Evolutionary conservation across 306 rosid genomes (phyloP).

Genomic region (Hippophae rhamnoides): DNA sequence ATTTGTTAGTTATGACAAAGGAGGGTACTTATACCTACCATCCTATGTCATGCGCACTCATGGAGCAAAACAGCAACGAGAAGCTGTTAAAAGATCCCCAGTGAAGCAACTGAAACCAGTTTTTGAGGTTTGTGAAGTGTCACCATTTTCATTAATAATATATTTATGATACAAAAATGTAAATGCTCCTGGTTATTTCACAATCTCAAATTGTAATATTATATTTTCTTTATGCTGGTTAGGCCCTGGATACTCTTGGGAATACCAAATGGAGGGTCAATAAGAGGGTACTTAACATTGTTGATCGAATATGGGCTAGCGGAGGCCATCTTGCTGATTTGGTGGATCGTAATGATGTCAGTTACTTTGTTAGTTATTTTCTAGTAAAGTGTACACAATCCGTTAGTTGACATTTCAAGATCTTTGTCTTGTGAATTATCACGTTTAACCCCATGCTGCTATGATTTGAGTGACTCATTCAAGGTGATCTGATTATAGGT

Average conservation of each 20-base stretch:
- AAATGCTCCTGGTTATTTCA: too few relatives aligned
- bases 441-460: too few relatives aligned
- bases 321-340: constrained; percentile 83
- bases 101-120: constrained; percentile 58
- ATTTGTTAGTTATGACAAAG: constrained; percentile 64
- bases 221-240: constrained; percentile 13
- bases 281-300: constrained; percentile 54
- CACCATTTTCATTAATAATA: background rate
- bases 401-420: constrained; percentile 2
- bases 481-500: constrained; percentile 33
- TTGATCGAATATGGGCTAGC: constrained; percentile 80
- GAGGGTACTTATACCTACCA: constrained; percentile 83
- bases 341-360: constrained; percentile 86
- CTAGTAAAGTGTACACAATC: background rate
- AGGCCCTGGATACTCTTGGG: constrained; percentile 95
- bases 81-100: constrained; percentile 67
- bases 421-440: too few relatives aligned
- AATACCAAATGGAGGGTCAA: constrained; percentile 79
- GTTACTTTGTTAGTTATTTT: constrained; percentile 18
- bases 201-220: too few relatives aligned
- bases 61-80: constrained; percentile 88
- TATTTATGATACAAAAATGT: constrained; percentile 1
- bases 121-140: constrained; percentile 45
- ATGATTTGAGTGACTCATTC: constrained; percentile 2
- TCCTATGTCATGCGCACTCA: constrained; percentile 88